phyloP scores from a whole-genome alignment of 306 rosid genomes.

The Acacia acuminata region DNA sequence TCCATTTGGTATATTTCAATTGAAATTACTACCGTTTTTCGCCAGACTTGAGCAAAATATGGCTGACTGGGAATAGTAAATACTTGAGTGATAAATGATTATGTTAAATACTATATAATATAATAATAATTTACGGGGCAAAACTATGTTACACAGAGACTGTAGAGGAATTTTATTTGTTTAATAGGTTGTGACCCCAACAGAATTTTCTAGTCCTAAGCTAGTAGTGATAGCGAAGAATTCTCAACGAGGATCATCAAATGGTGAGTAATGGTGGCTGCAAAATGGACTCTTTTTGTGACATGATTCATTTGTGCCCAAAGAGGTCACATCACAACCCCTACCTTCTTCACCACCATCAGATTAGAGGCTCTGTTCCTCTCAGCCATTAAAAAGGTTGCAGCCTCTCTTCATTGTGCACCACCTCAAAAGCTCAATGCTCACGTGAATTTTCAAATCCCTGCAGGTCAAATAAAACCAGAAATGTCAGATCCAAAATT shows the following conservation, averaged over 20 bases:
- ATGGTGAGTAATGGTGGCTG: slow-evolving; percentile 24
- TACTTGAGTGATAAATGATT: background rate
- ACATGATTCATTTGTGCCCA: slow-evolving; percentile 30
- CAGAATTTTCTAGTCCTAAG: slow-evolving; percentile 16
- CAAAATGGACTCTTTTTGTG: slow-evolving; percentile 17
- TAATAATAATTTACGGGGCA: background rate
- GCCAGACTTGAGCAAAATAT: background rate
- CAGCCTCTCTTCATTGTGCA: slow-evolving; percentile 25
- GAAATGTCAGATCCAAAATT: slow-evolving; percentile 25
- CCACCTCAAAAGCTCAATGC: slow-evolving; percentile 16
- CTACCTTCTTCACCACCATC: slow-evolving; percentile 32
- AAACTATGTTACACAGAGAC: slow-evolving; percentile 33
- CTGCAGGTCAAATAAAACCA: slow-evolving; percentile 26
- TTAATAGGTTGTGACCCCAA: slow-evolving; percentile 20
- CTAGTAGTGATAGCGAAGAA: slow-evolving; percentile 25
- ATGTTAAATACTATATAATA: slow-evolving; percentile 34
- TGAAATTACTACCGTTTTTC: background rate
- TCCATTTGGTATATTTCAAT: background rate
- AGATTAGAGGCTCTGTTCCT: slow-evolving; percentile 25
- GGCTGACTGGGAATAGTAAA: background rate
- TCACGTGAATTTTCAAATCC: slow-evolving; percentile 31
- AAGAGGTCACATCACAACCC: background rate
- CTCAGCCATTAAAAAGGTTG: slow-evolving; percentile 19
- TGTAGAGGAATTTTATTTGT: slow-evolving; percentile 23
- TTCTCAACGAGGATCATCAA: slow-evolving; percentile 26